Percentiles rank a stretch among this genome's conserved stretches.
phyloP scores from a whole-genome alignment of 140 eudicot genomes.

The Senecio squalidus region DNA sequence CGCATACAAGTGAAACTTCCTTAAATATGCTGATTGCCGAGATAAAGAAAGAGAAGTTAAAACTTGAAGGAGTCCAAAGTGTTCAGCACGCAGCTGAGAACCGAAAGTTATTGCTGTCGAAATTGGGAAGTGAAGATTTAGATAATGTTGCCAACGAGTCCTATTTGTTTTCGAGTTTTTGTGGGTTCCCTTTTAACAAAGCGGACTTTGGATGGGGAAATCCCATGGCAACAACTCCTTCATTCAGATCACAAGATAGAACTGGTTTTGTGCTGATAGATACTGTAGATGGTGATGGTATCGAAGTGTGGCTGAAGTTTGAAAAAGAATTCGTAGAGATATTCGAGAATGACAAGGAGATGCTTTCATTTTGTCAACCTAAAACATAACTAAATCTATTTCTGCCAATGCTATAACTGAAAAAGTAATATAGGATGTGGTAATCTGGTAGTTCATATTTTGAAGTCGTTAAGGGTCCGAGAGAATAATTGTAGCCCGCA shows the following conservation, averaged over 20 bases:
- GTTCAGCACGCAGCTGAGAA: background rate
- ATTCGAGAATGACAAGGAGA: conserved; percentile 1
- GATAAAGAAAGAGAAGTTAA: background rate
- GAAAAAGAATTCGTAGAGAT: background rate
- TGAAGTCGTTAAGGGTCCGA: too few relatives aligned
- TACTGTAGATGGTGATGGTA: background rate
- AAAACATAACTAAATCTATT: too few relatives aligned
- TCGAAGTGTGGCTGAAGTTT: background rate
- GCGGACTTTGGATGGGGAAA: background rate
- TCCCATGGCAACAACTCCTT: background rate
- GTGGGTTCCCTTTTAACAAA: background rate
- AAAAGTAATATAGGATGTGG: too few relatives aligned
- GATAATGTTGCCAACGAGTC: background rate
- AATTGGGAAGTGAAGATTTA: background rate
- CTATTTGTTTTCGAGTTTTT: background rate
- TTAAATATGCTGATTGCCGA: background rate
- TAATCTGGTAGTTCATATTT: too few relatives aligned
- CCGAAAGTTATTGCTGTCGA: background rate
- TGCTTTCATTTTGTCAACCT: conserved; percentile 1
- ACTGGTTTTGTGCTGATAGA: background rate
- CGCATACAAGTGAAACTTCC: background rate
- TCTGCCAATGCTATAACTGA: too few relatives aligned
- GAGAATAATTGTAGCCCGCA: too few relatives aligned
- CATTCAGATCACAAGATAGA: background rate
- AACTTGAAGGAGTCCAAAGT: background rate